Evolutionary conservation across 2,329 filamentous ascomycete species (phyloP), one percentile per base, ranked within the genome.

Genomic region (Fusarium vanettenii): DNA sequence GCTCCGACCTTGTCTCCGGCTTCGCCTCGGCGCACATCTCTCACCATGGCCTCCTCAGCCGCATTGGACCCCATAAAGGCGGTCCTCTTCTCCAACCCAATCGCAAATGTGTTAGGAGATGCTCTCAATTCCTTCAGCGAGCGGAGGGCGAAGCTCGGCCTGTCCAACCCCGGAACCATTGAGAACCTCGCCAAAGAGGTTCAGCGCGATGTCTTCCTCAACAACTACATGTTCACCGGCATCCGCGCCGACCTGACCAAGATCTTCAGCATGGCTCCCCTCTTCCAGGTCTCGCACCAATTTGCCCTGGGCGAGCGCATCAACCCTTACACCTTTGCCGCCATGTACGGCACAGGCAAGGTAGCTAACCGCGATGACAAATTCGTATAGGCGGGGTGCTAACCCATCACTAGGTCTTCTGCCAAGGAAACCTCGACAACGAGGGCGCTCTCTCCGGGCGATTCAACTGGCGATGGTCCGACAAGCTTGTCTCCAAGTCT

Each of bases 211-310:
- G 95, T 98, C 79, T 93, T 98, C 83, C 91, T 98, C 81, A 97
- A 93, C 86, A 98, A 98, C 88, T 94, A 95, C 85, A 97, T 97
- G 92, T 98, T 99, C 88, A 94, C 94, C 52, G 97, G 97, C 80
- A 90, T 99, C 84, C 94, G 96, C 82, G 97, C 96, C 84, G 97
- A 99, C 85, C 88, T 98, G 83, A 98, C 95, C 83, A 98, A 98
- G 89, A 92, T 95, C 82, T 97, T 98, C 87, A 97, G 95, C 89
- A 91, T 97, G 84, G 91, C 92, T 67, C 97, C 97, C 68, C 88
- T 98, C 78, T 99, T 99, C 89, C 96, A 98, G 86, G 94, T 98
- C 79, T 98, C 96, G 76, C 97, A 99, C 87, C 94, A 97, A 79
- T 97, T 99, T 84, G 93, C 96, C 66, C 94, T 98, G 91, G 96